Percentiles rank a stretch among this genome's conserved stretches.
These are phyloP conservation scores for Albatrellus ellisii DNA, from an alignment of 768 basidiomycete species.

Conservation along the genomic window DNA sequence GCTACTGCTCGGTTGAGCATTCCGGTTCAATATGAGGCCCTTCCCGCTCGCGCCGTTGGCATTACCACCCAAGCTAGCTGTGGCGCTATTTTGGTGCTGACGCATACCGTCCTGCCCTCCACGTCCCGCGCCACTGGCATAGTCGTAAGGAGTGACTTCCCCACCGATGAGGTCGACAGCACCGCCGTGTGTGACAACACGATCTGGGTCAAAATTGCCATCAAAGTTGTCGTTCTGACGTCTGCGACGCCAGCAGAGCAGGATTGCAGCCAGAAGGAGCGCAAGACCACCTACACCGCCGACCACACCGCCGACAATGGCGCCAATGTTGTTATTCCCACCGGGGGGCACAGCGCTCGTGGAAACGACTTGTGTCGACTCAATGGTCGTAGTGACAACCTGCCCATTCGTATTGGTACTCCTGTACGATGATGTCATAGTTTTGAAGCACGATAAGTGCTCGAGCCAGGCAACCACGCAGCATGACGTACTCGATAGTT, in stretches of 20 bases:
- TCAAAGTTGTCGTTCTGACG: constrained; percentile 29
- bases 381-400: constrained; percentile 5
- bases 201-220: constrained; percentile 37
- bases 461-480: background rate
- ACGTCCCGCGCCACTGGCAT: constrained; percentile 9
- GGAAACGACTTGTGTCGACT: constrained; percentile 14
- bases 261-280: constrained; percentile 15
- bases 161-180: constrained; percentile 9
- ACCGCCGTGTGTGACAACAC: constrained; percentile 20
- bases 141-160: constrained; percentile 12
- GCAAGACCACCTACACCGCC: constrained; percentile 17
- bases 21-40: no score
- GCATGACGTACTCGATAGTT: background rate
- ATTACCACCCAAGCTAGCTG: constrained; percentile 2
- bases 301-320: constrained; percentile 20
- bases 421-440: background rate
- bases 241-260: constrained; percentile 20
- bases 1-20: constrained; percentile 5
- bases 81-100: constrained; percentile 15
- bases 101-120: constrained; percentile 14
- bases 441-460: background rate
- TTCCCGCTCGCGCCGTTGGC: background rate
- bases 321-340: constrained; percentile 12
- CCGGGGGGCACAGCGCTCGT: constrained; percentile 2
- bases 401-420: constrained; percentile 8